Evolutionary conservation across 768 basidiomycete genomes (phyloP), one percentile per base, ranked within the genome.

Genomic region (Tulasnella sp.): DNA sequence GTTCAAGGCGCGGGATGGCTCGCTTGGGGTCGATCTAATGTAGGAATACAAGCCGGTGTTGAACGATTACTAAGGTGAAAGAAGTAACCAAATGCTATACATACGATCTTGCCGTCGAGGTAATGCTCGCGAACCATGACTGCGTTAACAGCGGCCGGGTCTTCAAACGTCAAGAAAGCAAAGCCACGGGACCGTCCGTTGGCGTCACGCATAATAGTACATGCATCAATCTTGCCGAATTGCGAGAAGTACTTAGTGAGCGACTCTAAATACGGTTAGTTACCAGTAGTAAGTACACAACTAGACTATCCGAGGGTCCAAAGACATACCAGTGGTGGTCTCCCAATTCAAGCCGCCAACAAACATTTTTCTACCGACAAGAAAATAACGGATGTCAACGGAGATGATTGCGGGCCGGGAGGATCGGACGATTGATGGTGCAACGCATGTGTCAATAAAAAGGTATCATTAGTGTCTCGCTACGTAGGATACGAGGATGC

Each of bases 341-440:
- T 98, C 94, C 96, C 96, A 99, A 74, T 98, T 96, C 63, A 99
- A 77, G 63, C 96, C 96, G 62, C 96, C 96, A 68, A 99, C 93
- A 72, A 99, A 99, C 96, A 99, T 99, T 78, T 99, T 99, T 72
- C 96, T 97, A 76, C 73, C 65, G 67, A 37, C 49, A 2, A 31
- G n/a, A 6, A 17, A 25, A 17, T 19, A 23, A 37, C 4, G n/a
- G 4, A n/a, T 27, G 49, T n/a, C 31, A 23, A 51, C 2, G 29
- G 15, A 39, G 14, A 31, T n/a, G 31, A 51, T 36, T n/a, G 31
- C 1, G 49, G n/a, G 49, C 25, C 31, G 23, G 21, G 21, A 51
- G 2, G 49, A 35, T 34, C n/a, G 49, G 59, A 63, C 52, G 63
- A 66, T 49, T 53, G 61, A 61, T 65, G 66, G 65, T 63, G 61